Evolutionary conservation across 441 rosid genomes (phyloP).

Genomic region (Aquilaria agallochum): DNA sequence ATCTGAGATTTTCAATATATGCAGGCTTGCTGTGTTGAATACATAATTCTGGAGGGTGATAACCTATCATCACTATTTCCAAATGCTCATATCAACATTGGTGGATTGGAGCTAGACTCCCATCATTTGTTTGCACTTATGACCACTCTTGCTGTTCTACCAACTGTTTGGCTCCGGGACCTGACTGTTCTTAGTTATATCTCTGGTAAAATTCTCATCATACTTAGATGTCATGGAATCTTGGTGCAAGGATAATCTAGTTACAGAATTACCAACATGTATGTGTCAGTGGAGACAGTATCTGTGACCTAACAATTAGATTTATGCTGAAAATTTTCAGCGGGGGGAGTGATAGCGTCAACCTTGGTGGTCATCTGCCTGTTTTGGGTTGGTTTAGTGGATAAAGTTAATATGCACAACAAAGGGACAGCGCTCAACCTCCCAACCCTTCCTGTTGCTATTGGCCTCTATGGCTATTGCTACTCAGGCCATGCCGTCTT

Average conservation of each 20-base stretch:
- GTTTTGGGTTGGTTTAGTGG: constrained; percentile 85
- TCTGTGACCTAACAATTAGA: too few species aligned
- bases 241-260: too few species aligned
- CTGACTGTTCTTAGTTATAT: constrained; percentile 80
- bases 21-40: constrained; percentile 92
- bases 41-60: constrained; percentile 84
- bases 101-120: constrained; percentile 48
- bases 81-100: constrained; percentile 55
- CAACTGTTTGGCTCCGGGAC: constrained; percentile 92
- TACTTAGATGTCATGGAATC: neutral
- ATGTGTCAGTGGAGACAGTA: too few species aligned
- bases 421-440: constrained; percentile 60
- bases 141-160: constrained; percentile 73
- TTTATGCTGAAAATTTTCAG: constrained; percentile 31
- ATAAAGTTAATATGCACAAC: constrained; percentile 57
- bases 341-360: constrained; percentile 93
- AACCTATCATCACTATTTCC: constrained; percentile 84
- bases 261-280: too few species aligned
- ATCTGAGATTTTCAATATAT: constrained; percentile 8
- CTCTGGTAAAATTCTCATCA: constrained; percentile 55
- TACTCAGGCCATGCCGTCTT: constrained; percentile 97
- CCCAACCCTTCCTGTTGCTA: constrained; percentile 79
- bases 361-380: constrained; percentile 69
- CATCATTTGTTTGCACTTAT: constrained; percentile 66
- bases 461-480: constrained; percentile 90